Base-by-base conservation (phyloP, 345 rosid genomes). In the Crucihimalaya himalaica region DNA sequence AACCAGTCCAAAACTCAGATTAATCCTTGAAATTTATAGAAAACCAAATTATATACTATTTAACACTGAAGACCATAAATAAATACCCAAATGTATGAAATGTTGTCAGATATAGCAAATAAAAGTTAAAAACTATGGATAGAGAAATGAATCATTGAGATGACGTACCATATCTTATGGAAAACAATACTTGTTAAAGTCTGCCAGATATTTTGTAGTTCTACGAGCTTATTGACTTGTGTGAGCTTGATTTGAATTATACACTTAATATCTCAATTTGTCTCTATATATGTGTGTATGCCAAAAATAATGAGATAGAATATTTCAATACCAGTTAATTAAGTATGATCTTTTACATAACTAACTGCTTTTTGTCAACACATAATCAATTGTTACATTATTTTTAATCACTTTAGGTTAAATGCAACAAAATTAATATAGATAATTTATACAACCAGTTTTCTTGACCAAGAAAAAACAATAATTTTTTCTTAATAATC, bases 151-250 rank as follows among this genome's bases (percentile, higher is more conserved):
- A 6, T 31, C 7, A 31, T 31, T 31, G 34, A 31, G n/a, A 31
- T 31, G 34, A 31, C n/a, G n/a, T n/a, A n/a, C 34, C 7, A 21
- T 21, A 27, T 54, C 23, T 8, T 7, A 29, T 55, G 27, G 23
- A 32, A 32, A 31, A 31, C 7, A 18, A 27, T 5, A 3, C 5
- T 35, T 39, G 18, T 21, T 21, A 60, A 20, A 13, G 19, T 37
- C 65, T 60, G 47, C 65, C 18, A 13, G 11, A 60, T 39, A 60
- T 20, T 59, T 59, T 60, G 48, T 60, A 37, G 1, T 60, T 37
- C 5, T 60, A 37, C 31, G 32, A 37, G 47, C 18, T 19, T 37
- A 58, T 59, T 60, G 65, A 60, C 65, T 60, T n/a, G 13, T 60
- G 16, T 39, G 31, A 60, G 12, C 37, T 27, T 10, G 28, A 39